Conservation (phyloP, 140 eudicot genomes). For the Senecio squalidus region DNA sequence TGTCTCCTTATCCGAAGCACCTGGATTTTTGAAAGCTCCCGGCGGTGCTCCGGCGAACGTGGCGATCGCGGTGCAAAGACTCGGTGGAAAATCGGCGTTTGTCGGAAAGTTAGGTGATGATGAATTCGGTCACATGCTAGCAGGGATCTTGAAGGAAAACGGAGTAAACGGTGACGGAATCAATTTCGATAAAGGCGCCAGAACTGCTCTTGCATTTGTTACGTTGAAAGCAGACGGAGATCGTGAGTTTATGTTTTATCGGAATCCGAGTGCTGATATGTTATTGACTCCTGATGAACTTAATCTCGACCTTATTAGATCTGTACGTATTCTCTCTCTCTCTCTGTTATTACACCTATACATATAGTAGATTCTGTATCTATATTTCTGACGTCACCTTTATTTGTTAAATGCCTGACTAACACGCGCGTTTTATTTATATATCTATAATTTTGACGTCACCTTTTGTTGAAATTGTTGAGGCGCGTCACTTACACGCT, state of each 20-base stretch:
- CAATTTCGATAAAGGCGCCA: conserved; percentile 51
- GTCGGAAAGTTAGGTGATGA: conserved; percentile 81
- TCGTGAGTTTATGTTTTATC: conserved; percentile 77
- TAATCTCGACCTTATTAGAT: conserved; percentile 60
- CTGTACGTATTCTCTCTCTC: conserved; percentile 37
- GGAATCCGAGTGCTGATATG: conserved; percentile 91
- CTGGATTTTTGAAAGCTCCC: conserved; percentile 74
- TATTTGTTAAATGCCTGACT: neutral
- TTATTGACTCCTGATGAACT: conserved; percentile 66
- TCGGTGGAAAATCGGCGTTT: conserved; percentile 72
- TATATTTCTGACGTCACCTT: neutral
- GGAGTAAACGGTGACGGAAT: conserved; percentile 52
- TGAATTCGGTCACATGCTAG: conserved; percentile 76
- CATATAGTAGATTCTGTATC: neutral
- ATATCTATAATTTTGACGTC: neutral
- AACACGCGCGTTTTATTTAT: no score
- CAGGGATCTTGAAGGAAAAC: conserved; percentile 55
- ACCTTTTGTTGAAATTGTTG: neutral
- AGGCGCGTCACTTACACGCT: neutral
- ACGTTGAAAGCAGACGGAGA: conserved; percentile 68
- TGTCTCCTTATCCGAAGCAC: conserved; percentile 75
- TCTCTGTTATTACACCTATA: neutral
- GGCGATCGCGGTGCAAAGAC: conserved; percentile 67
- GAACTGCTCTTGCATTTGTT: conserved; percentile 75
- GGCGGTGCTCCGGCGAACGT: conserved; percentile 97